Percentiles rank a stretch among this genome's conserved stretches.
Conservation (phyloP, 495 filamentous ascomycete species). For the Annulohypoxylon stygium region DNA sequence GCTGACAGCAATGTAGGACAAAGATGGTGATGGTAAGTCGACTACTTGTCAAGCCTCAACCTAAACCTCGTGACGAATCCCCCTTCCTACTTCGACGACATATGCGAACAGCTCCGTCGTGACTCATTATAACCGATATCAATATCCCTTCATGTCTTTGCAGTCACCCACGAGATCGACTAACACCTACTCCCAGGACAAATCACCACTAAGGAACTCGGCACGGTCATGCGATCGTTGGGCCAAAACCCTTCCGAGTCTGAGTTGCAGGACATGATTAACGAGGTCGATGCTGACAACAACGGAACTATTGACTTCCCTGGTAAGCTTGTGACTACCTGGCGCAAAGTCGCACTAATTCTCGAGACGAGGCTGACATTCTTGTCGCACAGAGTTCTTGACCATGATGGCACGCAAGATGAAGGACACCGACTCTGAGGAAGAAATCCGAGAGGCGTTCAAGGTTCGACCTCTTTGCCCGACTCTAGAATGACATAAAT, state of each 20-base stretch:
- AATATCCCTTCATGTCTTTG: not conserved
- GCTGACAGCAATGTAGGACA: conserved; percentile 76
- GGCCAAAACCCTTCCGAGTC: conserved; percentile 99
- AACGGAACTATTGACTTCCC: conserved; percentile 99
- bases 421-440: conserved; percentile 99
- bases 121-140: not conserved
- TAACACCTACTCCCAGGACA: conserved; percentile 72
- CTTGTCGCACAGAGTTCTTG: conserved; percentile 80
- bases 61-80: not conserved
- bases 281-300: conserved; percentile 99
- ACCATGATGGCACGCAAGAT: conserved; percentile 99
- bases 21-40: conserved; percentile 98
- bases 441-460: conserved; percentile 93
- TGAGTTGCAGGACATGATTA: conserved; percentile 99
- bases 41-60: conserved; percentile 6
- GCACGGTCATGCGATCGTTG: conserved; percentile 99
- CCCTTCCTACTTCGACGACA: conserved; percentile 17
- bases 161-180: conserved; percentile 32
- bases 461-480: conserved; percentile 51
- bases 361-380: conserved; percentile 47
- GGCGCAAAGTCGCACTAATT: conserved; percentile 19
- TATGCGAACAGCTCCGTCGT: conserved; percentile 20
- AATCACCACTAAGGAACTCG: conserved; percentile 99
- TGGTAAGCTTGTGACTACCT: conserved; percentile 69
- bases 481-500: conserved; percentile 13